Base-by-base conservation (phyloP, 2,329 filamentous ascomycete species). In the Fusarium udum region DNA sequence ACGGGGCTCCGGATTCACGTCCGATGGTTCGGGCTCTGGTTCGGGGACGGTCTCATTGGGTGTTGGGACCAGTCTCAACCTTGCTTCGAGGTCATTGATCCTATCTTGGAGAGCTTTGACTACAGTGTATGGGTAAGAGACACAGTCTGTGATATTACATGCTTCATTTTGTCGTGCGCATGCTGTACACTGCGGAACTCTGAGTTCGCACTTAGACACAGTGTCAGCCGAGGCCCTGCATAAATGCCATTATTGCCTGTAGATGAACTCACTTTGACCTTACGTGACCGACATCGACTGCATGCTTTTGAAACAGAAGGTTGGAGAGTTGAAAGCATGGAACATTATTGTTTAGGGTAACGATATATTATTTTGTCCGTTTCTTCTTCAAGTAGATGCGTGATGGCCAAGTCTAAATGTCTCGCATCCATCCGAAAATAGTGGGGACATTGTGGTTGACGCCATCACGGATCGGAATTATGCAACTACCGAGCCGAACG, bases 381-480 rank as follows among this genome's bases (percentile, higher is more conserved):
- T 3, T n/a, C 10, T 15, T n/a, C 9, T 7, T 1, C 3, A 11
- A 13, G 11, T 4, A 9, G 6, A 26, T 2, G 10, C 12, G 28
- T 1, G 7, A 26, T 3, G 12, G 10, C 16, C 20, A 28, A 16
- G 18, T 37, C 22, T 14, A 66, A 32, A 66, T 42, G 46, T 65
- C 42, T 65, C 61, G 42, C 42, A 43, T 4, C 24, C 14, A 26
- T 36, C 60, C 64, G 61, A 49, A 26, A 18, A 28, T 5, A 39
- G 64, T 66, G 61, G 64, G 2, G 42, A 24, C 18, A 6, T 28
- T 1, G 1, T 7, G 4, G 10, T 24, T 43, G 10, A 66, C 49
- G 49, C 64, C 9, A 66, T 51, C 15, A 16, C 24, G 42, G 49
- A 58, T 26, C 61, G 64, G 42, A 58, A 39, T 66, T 58, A 56